A percentile compares a stretch with the other conserved stretches of the same genome.
These are phyloP conservation scores for Cutaneotrichosporon cyanovorans DNA, from an alignment of 1,284 basidiomycete genomes.

Conservation along the genomic window DNA sequence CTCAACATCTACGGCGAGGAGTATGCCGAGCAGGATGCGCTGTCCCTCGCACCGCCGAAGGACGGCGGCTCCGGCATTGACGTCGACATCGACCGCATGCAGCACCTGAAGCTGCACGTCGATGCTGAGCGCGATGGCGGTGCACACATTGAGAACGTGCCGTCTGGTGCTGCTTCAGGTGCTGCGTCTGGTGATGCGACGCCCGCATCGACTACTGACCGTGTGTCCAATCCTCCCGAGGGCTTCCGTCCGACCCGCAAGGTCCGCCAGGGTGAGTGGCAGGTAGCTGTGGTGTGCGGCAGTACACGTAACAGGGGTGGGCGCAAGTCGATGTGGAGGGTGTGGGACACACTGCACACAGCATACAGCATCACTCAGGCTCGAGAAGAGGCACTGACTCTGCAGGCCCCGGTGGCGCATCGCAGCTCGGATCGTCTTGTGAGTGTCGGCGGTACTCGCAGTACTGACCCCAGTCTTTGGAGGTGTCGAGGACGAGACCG, in stretches of 20 bases:
- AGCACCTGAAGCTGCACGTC: conserved; percentile 40
- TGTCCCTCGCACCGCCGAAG: conserved; percentile 39
- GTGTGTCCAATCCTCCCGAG: conserved; percentile 32
- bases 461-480: conserved; percentile 34
- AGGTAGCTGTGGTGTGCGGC: too few species aligned
- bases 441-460: conserved; percentile 7
- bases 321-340: too few species aligned
- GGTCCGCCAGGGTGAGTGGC: conserved; percentile 40
- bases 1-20: conserved; percentile 37
- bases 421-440: conserved; percentile 35
- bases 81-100: conserved; percentile 37
- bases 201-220: conserved; percentile 1
- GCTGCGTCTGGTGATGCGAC: neutral
- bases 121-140: conserved; percentile 36
- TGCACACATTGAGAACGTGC: conserved; percentile 33
- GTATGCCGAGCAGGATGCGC: conserved; percentile 43
- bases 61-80: conserved; percentile 38
- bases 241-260: conserved; percentile 42
- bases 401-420: conserved; percentile 41
- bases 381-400: too few species aligned
- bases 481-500: conserved; percentile 38
- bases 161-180: too few species aligned
- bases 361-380: too few species aligned
- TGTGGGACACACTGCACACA: neutral
- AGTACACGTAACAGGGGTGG: too few species aligned